phyloP scores from a whole-genome alignment of 352 stramenopile species.

The Pythium dissotocum region DNA sequence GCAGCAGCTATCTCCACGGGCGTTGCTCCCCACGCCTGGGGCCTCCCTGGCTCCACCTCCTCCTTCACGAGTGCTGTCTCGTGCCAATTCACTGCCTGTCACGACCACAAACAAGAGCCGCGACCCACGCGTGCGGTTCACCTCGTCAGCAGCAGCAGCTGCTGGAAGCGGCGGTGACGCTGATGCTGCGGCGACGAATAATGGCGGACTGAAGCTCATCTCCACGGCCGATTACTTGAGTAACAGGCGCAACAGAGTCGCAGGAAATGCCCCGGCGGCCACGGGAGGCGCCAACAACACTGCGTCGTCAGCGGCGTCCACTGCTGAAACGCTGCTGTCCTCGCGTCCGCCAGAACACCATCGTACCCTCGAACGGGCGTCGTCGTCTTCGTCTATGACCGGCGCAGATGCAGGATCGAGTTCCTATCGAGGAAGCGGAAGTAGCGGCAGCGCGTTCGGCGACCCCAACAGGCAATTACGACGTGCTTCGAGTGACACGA shows the following conservation, averaged over 20 bases:
- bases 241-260: constrained; percentile 23
- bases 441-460: neutral
- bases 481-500: neutral
- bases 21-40: neutral
- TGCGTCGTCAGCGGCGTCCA: neutral
- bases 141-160: neutral
- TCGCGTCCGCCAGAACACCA: neutral
- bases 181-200: neutral
- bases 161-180: neutral
- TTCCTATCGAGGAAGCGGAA: neutral
- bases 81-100: constrained; percentile 15
- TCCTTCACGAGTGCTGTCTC: constrained; percentile 7
- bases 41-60: neutral
- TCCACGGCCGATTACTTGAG: constrained; percentile 28
- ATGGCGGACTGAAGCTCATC: constrained; percentile 15
- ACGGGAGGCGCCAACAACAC: neutral
- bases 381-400: constrained; percentile 6
- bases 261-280: neutral
- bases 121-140: constrained; percentile 17
- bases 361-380: constrained; percentile 3
- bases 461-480: neutral
- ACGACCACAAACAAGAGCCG: constrained; percentile 26
- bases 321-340: neutral
- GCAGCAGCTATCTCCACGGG: neutral
- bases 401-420: neutral